phyloP scores from a whole-genome alignment of 805 yeast species.

The Teunomyces gatunensis region DNA sequence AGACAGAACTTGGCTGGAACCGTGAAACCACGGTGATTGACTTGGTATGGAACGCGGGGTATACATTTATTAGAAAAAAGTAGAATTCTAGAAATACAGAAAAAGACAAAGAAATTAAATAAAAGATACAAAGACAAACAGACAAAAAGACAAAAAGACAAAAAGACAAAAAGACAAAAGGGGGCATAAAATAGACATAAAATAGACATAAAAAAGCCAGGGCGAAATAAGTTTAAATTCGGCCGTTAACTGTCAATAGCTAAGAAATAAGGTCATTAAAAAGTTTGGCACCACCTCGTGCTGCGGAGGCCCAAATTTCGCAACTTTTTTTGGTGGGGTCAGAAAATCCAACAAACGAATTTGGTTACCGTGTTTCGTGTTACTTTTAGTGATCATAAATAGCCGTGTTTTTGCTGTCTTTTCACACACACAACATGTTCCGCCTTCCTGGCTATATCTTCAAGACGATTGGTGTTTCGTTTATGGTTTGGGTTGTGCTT shows the following conservation, averaged over 20 bases:
- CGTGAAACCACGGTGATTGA: conserved; percentile 37
- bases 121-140: too few species aligned
- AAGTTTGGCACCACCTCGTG: background rate
- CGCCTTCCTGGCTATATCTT: conserved; percentile 7
- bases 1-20: conserved; percentile 46
- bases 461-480: conserved; percentile 23
- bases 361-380: background rate
- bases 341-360: conserved; percentile 1
- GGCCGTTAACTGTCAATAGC: background rate
- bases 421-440: conserved; percentile 2
- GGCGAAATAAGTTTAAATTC: background rate
- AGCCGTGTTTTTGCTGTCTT: background rate
- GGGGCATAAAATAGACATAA: too few species aligned
- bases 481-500: conserved; percentile 36
- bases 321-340: conserved; percentile 1
- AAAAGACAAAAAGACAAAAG: too few species aligned
- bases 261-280: background rate
- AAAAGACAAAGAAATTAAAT: background rate
- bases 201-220: too few species aligned
- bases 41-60: conserved; percentile 50
- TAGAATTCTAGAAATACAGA: background rate
- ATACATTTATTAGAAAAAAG: conserved; percentile 44
- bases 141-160: too few species aligned
- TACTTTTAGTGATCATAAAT: background rate
- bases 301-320: conserved; percentile 1